Base-by-base conservation (phyloP, 345 rosid species). In the Lepidium sativum region DNA sequence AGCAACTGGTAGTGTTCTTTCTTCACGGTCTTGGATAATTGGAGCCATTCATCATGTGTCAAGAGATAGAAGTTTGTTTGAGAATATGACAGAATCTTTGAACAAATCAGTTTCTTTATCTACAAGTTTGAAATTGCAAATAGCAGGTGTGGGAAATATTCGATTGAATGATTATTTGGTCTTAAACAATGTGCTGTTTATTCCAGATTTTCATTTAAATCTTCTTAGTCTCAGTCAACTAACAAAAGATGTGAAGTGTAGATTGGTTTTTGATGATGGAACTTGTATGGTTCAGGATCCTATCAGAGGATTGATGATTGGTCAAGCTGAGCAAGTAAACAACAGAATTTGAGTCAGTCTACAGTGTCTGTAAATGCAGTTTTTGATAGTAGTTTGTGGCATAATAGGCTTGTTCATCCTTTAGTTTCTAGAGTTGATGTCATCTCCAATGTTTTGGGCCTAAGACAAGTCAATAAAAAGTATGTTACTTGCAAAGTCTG, bases 31-130 rank as follows among this genome's bases (percentile, higher is more conserved):
- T 0, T 14, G 16, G 44, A 40, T 40, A 0, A 40, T 40, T 12
- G 44, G 44, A 13, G 17, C 17, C 4, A 44, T 27, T 3, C 12
- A 44, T 2, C 50, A 44, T 6, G 50, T 44, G 1, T 44, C 12
- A 0, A 10, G 10, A 3, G 50, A 17, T 44, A 44, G 9, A 0
- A 40, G 3, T 40, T 0, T 14, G 11, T 40, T 40, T 32, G 23
- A 14, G 13, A 31, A 0, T 3, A 0, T 31, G 0, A 0, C 10
- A 0, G 17, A 13, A 1, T 1, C 3, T 1, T 3, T 12, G 1
- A 13, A n/a, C 1, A 50, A 13, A 7, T 11, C 31, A 0, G 54
- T 27, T 0, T 13, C 17, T 0, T 8, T 50, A 6, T 37, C 55
- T 0, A 50, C 34, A 4, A 4, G 35, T 0, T n/a, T 6, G 18